Conservation (phyloP, 2,329 filamentous ascomycete genomes). For the Venturia nashicola region DNA sequence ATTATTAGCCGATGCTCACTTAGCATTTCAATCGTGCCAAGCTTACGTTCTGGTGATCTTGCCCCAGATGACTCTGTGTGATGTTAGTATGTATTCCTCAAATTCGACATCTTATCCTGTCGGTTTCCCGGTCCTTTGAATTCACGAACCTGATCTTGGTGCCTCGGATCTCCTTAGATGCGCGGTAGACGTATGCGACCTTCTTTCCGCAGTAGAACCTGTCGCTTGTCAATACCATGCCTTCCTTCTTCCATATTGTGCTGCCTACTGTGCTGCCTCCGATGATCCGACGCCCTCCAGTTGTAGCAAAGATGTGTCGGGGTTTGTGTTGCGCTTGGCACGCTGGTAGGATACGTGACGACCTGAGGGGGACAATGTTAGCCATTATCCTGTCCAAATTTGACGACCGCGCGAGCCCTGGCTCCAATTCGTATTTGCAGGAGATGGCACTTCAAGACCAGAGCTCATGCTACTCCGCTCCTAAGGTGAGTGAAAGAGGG, state of each 20-base stretch:
- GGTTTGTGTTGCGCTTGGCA: conserved; percentile 82
- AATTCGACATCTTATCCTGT: background rate
- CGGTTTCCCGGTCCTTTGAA: background rate
- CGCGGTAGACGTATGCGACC: conserved; percentile 97
- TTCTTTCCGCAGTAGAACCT: conserved; percentile 98
- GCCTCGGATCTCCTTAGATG: conserved; percentile 85
- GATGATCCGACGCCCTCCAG: conserved; percentile 95
- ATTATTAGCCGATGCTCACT: background rate
- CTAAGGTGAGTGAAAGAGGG: background rate
- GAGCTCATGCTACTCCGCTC: background rate
- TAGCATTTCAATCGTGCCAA: conserved; percentile 21
- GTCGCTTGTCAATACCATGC: conserved; percentile 7
- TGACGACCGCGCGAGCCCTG: background rate
- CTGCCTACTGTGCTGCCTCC: conserved; percentile 64
- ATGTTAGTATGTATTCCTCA: background rate
- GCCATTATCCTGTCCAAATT: background rate
- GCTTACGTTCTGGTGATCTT: conserved; percentile 94
- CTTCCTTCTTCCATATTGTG: background rate
- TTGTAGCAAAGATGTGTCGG: conserved; percentile 89
- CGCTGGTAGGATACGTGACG: conserved; percentile 43
- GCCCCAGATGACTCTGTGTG: conserved; percentile 69
- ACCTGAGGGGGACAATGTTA: background rate
- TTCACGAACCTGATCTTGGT: conserved; percentile 72
- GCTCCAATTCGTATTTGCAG: background rate
- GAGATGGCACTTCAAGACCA: too few species aligned